Evolutionary conservation across 208 protist genomes (phyloP), one percentile per base, ranked within the genome.

Genomic region (Leishmania arabica): DNA sequence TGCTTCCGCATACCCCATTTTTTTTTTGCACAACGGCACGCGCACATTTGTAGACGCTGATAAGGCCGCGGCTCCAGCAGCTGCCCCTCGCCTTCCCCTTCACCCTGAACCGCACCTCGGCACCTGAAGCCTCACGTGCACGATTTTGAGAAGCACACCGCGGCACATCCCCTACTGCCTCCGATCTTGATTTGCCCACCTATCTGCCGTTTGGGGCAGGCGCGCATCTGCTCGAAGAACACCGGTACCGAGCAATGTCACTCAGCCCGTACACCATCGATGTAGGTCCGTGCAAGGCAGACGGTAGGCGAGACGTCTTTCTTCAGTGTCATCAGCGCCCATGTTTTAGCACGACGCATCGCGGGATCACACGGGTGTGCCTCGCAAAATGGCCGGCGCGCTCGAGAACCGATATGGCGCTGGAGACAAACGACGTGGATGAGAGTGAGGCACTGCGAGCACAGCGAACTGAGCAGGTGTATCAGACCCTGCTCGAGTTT

Each of bases 201-300:
- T 71, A 1, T 27, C 19, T 71, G 21, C 6, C 21, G 40, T 71
- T 42, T 27, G 9, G 40, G 19, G 11, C 24, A 24, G 3, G 24
- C 45, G 2, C 2, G 6, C 40, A 24, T 49, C 17, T 79, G 37
- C n/a, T 5, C 51, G n/a, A 8, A 5, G 47, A 21, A 9, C 11
- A 53, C 51, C 17, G 51, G 31, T 21, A 51, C 65, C 64, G 53
- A 74, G 47, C 4, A 2, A 83, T 84, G 80, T n/a, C 82, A 40
- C 82, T 84, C 34, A 92, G 88, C 54, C 84, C 85, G 19, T 95
- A 91, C 83, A 93, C 91, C 0, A 94, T 96, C 53, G 86, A 88
- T 34, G 93, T 96, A 0, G 88, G 91, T 6, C 84, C 86, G 1
- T 87, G 84, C 51, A 66, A 86, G 49, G 54, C 77, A 1, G 85